Evolutionary conservation across 2,329 filamentous ascomycete species (phyloP), one percentile per base, ranked within the genome.

Genomic region (Epicoccum sorghinum): DNA sequence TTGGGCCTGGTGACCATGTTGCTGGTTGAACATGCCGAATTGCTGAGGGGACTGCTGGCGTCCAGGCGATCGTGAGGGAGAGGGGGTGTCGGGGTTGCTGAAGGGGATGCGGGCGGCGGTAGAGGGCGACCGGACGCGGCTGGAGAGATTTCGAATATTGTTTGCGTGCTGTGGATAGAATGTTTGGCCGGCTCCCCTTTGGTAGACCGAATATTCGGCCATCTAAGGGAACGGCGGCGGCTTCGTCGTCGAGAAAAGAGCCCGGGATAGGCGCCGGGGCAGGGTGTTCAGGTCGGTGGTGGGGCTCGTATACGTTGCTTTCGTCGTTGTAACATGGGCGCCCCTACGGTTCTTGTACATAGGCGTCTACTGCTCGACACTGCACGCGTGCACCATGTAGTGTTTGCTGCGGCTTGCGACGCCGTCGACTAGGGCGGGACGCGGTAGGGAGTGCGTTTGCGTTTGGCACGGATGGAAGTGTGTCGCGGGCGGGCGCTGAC

Each of bases 1-100:
- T 73, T 91, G 89, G 73, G 86, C 86, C 78, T 88, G 86, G 72
- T 89, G 86, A 52, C 59, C 65, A 48, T 69, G 68, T 71, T 82
- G 82, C 75, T 90, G 87, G 70, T 85, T 86, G 81, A 88, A 92
- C 89, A 92, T 92, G 74, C 82, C 82, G 77, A 72, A 75, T 63
- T 78, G 75, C 55, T 79, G 77, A 13, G 79, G 78, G 60, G 79
- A 80, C 51, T 56, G 64, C 65, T 80, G 75, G 27, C 78, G 75
- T 52, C 82, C 82, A 39, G 83, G 82, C 40, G 83, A 85, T 66
- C 82, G 80, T 58, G 83, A 81, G 56, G 83, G 83, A 12, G 83
- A 86, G 47, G 83, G 82, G 1, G 82, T 83, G 64, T 84, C 79
- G 64, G 74, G 74, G 59, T 69, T 59, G 65, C 69, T 72, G 61